Evolutionary conservation across 179 eudicot species (phyloP), one percentile per base, ranked within the genome.

Genomic region (Gypsophila paniculata): DNA sequence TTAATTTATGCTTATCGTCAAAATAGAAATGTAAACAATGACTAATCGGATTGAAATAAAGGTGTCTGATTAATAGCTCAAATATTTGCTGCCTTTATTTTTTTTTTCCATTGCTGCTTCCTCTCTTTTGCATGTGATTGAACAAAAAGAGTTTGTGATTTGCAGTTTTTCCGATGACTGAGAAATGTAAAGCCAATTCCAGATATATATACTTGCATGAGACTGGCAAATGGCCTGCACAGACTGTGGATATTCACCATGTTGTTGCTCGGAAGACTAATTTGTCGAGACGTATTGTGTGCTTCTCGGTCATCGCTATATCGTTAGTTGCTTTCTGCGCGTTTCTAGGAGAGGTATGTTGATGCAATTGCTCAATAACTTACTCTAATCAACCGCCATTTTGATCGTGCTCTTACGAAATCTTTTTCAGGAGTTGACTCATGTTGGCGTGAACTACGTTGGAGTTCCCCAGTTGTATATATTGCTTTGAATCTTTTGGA

Each of bases 231-330:
- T 75, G 71, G 61, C 77, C 81, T 42, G 39, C 78, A 36, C 81
- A 79, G 71, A 72, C 75, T 26, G 73, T 87, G 58, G 91, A 87
- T 70, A 69, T 79, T 25, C 90, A 89, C 75, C 85, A 82, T 68
- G 55, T 89, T 39, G 59, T 71, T 61, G 76, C 54, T 55, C 68
- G 70, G 23, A 78, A 22, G 13, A 80, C 60, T 63, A 42, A 48
- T 70, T 42, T 57, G 6, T 65, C 38, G 77, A 46, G 14, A 25
- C 15, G 63, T 15, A 6, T 82, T 18, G 21, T 74, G 15, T 80
- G 66, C 60, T 46, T 82, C 59, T 74, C 68, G n/a, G 81, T 83
- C 55, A 23, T 86, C 57, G 72, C 77, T 69, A 73, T 80, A 21
- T 26, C 78, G 18, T 17, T 72, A 23, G 59, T 49, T 73, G 76